phyloP scores from a whole-genome alignment of 371 early-diverging fungal genomes.

The Mortierella sp. region DNA sequence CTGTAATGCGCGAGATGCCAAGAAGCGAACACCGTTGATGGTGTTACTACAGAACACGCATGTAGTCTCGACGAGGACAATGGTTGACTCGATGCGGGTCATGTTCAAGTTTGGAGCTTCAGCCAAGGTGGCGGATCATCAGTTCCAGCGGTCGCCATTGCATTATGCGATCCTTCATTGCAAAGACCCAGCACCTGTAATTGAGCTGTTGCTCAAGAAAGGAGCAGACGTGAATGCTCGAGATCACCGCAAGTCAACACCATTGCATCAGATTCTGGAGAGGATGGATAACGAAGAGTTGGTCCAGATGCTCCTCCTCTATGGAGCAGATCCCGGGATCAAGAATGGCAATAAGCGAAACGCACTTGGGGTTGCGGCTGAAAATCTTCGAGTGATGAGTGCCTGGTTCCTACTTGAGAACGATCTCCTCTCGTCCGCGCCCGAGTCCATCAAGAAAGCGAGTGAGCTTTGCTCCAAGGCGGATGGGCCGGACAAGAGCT shows the following conservation, averaged over 20 bases:
- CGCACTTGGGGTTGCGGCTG: conserved; percentile 8
- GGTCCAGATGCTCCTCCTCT: conserved; percentile 12
- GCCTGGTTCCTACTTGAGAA: conserved; percentile 15
- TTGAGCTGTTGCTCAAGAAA: conserved; percentile 11
- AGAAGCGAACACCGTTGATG: conserved; percentile 17
- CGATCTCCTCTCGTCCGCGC: conserved; percentile 11
- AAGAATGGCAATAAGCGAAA: conserved; percentile 6
- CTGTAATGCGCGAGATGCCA: conserved; percentile 1
- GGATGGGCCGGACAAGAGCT: conserved; percentile 11
- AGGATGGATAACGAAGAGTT: conserved; percentile 13
- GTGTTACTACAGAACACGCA: conserved; percentile 5
- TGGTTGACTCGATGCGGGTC: conserved; percentile 5
- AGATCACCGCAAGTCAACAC: conserved; percentile 5
- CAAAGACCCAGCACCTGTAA: conserved; percentile 4
- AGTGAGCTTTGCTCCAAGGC: conserved; percentile 10
- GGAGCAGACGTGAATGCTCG: conserved; percentile 11
- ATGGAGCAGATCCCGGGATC: conserved; percentile 8
- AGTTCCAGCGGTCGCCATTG: background rate
- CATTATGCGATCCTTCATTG: conserved; percentile 14
- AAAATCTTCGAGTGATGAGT: conserved; percentile 14
- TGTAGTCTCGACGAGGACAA: background rate
- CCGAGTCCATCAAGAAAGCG: conserved; percentile 7
- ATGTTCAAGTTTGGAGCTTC: conserved; percentile 7
- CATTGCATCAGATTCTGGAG: conserved; percentile 8
- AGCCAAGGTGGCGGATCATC: conserved; percentile 3